Evolutionary conservation across 805 yeast species (phyloP), one percentile per base, ranked within the genome.

Genomic region (Candida rishiriensis): DNA sequence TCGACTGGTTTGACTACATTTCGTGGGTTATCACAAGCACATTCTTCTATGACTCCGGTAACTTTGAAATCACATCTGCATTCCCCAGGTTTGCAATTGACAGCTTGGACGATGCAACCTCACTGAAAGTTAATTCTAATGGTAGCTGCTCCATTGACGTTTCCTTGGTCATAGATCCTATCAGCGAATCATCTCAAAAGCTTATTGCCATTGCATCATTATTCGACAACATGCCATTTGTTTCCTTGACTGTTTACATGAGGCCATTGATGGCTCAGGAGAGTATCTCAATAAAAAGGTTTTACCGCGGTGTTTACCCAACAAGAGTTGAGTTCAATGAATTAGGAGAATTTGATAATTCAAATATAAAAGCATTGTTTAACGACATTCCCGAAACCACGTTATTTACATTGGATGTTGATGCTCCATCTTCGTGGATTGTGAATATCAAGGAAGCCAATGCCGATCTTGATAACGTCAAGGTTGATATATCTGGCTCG

Each of bases 361-460:
- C 52, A 1, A 41, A 56, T 5, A 40, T 50, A 11, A 39, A 38
- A 1, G 68, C 71, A 1, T 33, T 43, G 0, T 79, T 85, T 55
- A 57, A 60, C 0, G 59, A 66, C 14, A 66, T 82, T n/a, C 84
- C 87, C 0, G 68, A 70, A 6, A 71, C 72, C 28, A 68, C 75
- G 1, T 59, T 82, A 21, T 75, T 81, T 49, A 71, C 80, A 5
- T 58, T 75, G 13, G 85, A 77, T 33, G 44, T 86, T 26, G 82
- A 81, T 47, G 73, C 68, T 28, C 90, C 91, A 0, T 59, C 71
- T 6, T 66, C 83, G 8, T 88, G 96, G 96, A 65, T 80, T n/a
- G 77, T 76, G 1, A 67, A 72, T 29, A 75, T 82, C 3, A 67
- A 75, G 21, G 68, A 69, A 4, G 72, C 80, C 28, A 64, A 61